Evolutionary conservation across 257 asterid genomes (phyloP).

Genomic region (Mitragyna speciosa): DNA sequence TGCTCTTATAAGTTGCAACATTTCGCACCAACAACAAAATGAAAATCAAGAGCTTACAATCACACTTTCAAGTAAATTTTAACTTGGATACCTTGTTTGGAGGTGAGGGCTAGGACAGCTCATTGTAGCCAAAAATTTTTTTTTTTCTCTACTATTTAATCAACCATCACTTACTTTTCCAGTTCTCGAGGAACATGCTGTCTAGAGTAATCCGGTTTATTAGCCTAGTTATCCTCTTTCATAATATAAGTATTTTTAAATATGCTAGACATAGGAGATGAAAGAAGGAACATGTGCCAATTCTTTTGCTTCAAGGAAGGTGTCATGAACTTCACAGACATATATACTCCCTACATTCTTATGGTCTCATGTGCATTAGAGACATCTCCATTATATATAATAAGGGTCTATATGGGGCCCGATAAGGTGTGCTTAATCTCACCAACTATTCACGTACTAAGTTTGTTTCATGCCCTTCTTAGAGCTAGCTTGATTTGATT

Average conservation of each 20-base stretch:
- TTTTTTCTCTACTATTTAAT: background rate
- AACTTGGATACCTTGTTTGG: background rate
- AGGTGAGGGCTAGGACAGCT: background rate
- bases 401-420: conserved; percentile 12
- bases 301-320: conserved; percentile 27
- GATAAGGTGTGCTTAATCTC: background rate
- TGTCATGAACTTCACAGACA: conserved; percentile 44
- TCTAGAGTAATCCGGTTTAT: background rate
- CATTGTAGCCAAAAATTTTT: background rate
- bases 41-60: no score
- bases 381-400: background rate
- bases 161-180: conserved; percentile 1
- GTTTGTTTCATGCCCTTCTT: conserved; percentile 7
- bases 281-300: conserved; percentile 16
- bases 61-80: no score
- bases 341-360: conserved; percentile 16
- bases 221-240: background rate
- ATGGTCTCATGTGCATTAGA: conserved; percentile 21
- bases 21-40: no score
- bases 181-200: conserved; percentile 9
- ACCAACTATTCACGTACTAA: background rate
- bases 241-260: background rate
- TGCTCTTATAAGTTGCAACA: no score
- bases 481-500: background rate
- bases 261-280: background rate